Conservation (phyloP, 371 early-diverging fungal species). For the Sporodiniella umbellata region DNA sequence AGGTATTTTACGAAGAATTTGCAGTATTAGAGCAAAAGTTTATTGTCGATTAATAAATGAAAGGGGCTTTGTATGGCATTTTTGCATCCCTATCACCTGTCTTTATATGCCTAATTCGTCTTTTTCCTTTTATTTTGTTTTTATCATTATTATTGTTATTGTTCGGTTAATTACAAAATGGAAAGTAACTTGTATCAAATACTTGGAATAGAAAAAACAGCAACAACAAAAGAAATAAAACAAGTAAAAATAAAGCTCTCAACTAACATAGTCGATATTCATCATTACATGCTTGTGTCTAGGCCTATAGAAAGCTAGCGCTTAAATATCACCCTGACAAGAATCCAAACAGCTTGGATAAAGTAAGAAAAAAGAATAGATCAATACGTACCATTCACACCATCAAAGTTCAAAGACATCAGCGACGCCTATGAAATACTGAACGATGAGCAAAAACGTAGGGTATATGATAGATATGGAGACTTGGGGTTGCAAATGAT, state of each 20-base stretch:
- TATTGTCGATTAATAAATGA: conserved; percentile 47
- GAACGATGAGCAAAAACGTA: conserved; percentile 74
- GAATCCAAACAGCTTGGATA: conserved; percentile 42
- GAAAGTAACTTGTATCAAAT: conserved; percentile 43
- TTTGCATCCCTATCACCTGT: too few species aligned
- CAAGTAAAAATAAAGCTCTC: conserved; percentile 40
- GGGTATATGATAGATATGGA: conserved; percentile 85
- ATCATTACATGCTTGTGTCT: not conserved
- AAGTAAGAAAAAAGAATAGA: conserved; percentile 24
- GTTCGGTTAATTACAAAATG: too few species aligned
- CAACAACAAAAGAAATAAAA: conserved; percentile 66
- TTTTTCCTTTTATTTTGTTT: not conserved
- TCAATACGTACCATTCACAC: too few species aligned
- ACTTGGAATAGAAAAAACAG: conserved; percentile 56
- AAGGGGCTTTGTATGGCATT: not conserved
- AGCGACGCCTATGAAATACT: conserved; percentile 73
- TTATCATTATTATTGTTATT: not conserved
- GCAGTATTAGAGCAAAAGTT: conserved; percentile 51
- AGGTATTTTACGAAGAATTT: conserved; percentile 65
- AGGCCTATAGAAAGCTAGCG: conserved; percentile 58
- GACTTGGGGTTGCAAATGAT: conserved; percentile 84
- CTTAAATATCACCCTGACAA: conserved; percentile 76
- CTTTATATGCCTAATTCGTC: not conserved
- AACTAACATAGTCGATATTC: not conserved
- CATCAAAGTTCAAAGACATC: conserved; percentile 66